Conservation (phyloP, 257 asterid genomes). For the Lycium barbarum region DNA sequence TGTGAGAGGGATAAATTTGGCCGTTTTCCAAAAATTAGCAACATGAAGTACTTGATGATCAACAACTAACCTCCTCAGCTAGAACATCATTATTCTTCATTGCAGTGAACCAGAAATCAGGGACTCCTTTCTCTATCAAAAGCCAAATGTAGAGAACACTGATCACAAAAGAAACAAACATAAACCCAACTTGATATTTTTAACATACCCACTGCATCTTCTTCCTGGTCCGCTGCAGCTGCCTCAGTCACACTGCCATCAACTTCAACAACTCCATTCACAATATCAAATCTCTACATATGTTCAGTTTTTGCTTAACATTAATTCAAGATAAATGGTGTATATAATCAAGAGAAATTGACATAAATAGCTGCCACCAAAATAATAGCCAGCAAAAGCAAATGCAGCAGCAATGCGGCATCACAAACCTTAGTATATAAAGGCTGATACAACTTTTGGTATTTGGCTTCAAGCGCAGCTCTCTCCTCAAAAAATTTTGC, state of each 20-base stretch:
- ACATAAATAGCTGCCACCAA: no score
- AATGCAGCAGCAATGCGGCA: not conserved
- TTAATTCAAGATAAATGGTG: not conserved
- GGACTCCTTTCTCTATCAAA: conserved; percentile 42
- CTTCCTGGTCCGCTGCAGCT: conserved; percentile 22
- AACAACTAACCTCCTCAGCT: conserved; percentile 31
- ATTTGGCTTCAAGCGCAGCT: conserved; percentile 74
- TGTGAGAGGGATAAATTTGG: no score
- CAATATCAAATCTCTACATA: conserved; percentile 28
- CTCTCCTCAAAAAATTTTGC: conserved; percentile 69
- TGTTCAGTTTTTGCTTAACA: not conserved
- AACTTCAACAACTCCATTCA: conserved; percentile 53
- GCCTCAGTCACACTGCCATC: not conserved
- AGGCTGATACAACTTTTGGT: conserved; percentile 71
- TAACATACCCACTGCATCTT: conserved; percentile 40
- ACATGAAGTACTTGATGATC: not conserved
- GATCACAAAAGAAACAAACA: conserved; percentile 1
- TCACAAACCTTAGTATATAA: conserved; percentile 57
- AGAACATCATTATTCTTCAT: conserved; percentile 38
- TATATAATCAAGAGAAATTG: conserved; percentile 1
- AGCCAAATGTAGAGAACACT: not conserved
- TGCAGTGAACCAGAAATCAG: conserved; percentile 37
- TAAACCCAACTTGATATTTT: not conserved
- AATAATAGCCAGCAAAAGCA: not conserved
- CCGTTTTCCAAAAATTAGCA: no score